Evolutionary conservation across 2,329 filamentous ascomycete species (phyloP).

Genomic region (Trichoderma pleuroti): DNA sequence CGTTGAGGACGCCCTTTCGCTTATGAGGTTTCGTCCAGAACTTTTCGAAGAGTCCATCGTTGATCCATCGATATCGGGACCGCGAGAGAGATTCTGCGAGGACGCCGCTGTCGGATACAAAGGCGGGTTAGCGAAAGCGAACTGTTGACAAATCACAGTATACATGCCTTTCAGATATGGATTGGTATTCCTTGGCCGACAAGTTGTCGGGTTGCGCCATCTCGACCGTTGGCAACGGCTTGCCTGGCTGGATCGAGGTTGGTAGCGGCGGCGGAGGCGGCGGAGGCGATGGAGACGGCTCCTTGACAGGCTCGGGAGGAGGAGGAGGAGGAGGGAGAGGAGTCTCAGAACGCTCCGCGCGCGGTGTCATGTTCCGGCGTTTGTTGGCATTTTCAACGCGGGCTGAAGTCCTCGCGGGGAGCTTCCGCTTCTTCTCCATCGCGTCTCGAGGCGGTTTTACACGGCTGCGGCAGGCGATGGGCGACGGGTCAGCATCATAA

Average conservation of each 20-base stretch:
- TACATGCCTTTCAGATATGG: slow-evolving; percentile 65
- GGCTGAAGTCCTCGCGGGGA: slow-evolving; percentile 59
- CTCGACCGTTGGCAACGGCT: slow-evolving; percentile 68
- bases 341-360: slow-evolving; percentile 50
- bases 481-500: slow-evolving; percentile 30
- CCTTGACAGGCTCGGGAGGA: slow-evolving; percentile 30
- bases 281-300: slow-evolving; percentile 28
- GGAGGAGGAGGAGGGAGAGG: slow-evolving; percentile 35
- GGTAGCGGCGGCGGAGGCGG: slow-evolving; percentile 48
- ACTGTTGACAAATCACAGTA: background rate
- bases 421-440: slow-evolving; percentile 65
- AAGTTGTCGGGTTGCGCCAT: slow-evolving; percentile 63
- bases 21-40: slow-evolving; percentile 73
- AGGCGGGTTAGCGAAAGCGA: background rate
- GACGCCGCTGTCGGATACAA: slow-evolving; percentile 56
- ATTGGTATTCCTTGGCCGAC: slow-evolving; percentile 64
- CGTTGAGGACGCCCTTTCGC: slow-evolving; percentile 61
- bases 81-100: slow-evolving; percentile 68
- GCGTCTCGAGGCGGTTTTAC: slow-evolving; percentile 19
- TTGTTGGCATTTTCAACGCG: slow-evolving; percentile 58
- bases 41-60: slow-evolving; percentile 69
- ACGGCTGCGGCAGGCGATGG: slow-evolving; percentile 19
- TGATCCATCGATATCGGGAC: slow-evolving; percentile 71
- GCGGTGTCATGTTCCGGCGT: slow-evolving; percentile 56
- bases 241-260: slow-evolving; percentile 59